Base-by-base conservation (phyloP, 2,329 filamentous ascomycete genomes). In the Exophiala phaeomuriformis region DNA sequence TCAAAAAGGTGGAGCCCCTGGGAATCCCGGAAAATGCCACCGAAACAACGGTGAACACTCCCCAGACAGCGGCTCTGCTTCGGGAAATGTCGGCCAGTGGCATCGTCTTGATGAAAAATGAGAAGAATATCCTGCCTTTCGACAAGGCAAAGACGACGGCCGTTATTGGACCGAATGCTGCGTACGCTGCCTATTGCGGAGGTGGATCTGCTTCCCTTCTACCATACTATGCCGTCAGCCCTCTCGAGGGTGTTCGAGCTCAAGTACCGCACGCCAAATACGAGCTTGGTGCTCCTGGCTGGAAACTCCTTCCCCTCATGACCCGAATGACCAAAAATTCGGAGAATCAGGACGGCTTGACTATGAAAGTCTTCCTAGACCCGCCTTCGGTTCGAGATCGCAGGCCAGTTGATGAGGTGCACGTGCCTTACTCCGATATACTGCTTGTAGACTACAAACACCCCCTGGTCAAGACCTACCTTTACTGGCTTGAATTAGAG, bases 21-120 rank as follows among this genome's bases (percentile, higher is more conserved):
- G 77, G 76, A 0, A 75, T 84, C 12, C 71, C 75, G 2, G 78
- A 82, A 63, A 70, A 75, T 19, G 79, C 77, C 0, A 71, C 75
- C 0, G 81, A 84, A 65, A 71, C 68, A 46, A 75, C 71, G 0
- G 71, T 75, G 5, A 73, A 88, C 63, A 84, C 79, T 0, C 75
- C 78, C 0, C 78, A 85, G 65, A 82, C 81, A 36, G 77, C 82
- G 3, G 77, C 75, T 10, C 72, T 89, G 43, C 77, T 88, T 27
- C 77, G 86, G 12, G 75, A 77, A 50, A 75, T 86, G 28, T 84
- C 83, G 12, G 78, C 81, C 3, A 84, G 89, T 64, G 82, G 82
- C 2, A 82, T 88, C 5, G 85, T 89, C 1, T 73, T 90, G 8
- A 71, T 90, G 46, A 88, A 89, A 70, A 90, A 90, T 60, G 77